Base-by-base conservation (phyloP, 2,329 filamentous ascomycete species). In the Helminthosporium solani region DNA sequence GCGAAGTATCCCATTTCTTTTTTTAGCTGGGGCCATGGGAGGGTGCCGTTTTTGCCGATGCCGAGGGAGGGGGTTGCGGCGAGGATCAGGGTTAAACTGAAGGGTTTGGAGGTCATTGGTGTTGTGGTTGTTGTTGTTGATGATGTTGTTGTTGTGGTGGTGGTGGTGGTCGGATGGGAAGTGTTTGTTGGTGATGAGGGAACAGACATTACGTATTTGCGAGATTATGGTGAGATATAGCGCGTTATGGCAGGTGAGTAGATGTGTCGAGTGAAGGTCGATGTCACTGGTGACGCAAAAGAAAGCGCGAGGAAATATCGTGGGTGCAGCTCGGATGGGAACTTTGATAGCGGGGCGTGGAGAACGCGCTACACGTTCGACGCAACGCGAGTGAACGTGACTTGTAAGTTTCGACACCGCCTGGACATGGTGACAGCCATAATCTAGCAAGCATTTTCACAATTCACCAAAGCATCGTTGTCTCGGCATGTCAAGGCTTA, bases 1-100 rank as follows among this genome's bases (percentile, higher is more conserved):
- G 90, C 87, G 70, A 99, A 99, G 70, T 96, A 97, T 31, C 84
- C 84, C 90, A 99, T 96, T 73, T 99, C 94, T 53, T 87, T 85
- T 70, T 85, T 88, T 27, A 97, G 80, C 34, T 87, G 86, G 0
- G 86, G 88, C 94, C 94, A 99, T 3, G 94, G 94, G 44, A 99
- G 82, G 3, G 78, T 80, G 49, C 90, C 90, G 49, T 79, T 78
- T 37, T 82, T 78, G 48, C 94, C 94, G 61, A 99, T 97, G 67
- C 94, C 94, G 77, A 96, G 88, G 61, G 78, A 82, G 42, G 86
- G 85, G n/a, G 91, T 95, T 15, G 91, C 86, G n/a, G 89, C 92
- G 60, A 96, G 90, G 70, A 97, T 87, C 60, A 96, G 81, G n/a
- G 90, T 96, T 43, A 96, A 76, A 3, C 21, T 56, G 89, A 50